Evolutionary conservation across 352 stramenopile species (phyloP).

Genomic region (Aphanomyces invadans): DNA sequence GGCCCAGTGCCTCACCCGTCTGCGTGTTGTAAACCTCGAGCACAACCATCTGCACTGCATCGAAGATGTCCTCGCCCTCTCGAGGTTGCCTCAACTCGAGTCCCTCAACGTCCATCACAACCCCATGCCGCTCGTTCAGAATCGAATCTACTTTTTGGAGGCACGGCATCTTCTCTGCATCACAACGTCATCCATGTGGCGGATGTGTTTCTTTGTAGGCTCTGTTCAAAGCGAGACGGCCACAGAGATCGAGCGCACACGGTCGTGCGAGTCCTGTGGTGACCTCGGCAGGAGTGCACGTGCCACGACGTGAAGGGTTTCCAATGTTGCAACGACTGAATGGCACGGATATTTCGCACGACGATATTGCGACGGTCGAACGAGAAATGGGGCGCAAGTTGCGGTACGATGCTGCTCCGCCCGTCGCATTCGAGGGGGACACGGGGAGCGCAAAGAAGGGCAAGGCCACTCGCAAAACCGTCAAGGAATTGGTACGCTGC

Average conservation of each 20-base stretch:
- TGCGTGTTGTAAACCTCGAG: slow-evolving; percentile 46
- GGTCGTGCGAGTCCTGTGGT: too few species aligned
- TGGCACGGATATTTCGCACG: slow-evolving; percentile 48
- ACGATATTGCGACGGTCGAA: slow-evolving; percentile 43
- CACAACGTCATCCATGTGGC: too few species aligned
- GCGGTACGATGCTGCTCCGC: slow-evolving; percentile 51
- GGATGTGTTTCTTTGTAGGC: background rate
- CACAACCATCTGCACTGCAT: slow-evolving; percentile 54
- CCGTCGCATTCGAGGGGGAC: background rate
- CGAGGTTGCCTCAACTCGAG: slow-evolving; percentile 34
- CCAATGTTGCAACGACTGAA: slow-evolving; percentile 62
- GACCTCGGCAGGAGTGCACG: too few species aligned
- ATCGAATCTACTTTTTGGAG: slow-evolving; percentile 66
- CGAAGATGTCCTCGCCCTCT: slow-evolving; percentile 54
- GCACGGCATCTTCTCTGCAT: slow-evolving; percentile 21
- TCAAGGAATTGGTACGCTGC: background rate
- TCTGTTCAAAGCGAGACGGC: background rate
- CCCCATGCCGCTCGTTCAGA: slow-evolving; percentile 48
- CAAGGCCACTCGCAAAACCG: background rate
- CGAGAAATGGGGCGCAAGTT: slow-evolving; percentile 36
- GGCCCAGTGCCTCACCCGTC: slow-evolving; percentile 32
- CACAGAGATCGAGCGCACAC: background rate
- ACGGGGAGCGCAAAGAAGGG: background rate
- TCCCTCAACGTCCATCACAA: slow-evolving; percentile 52
- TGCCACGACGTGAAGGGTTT: slow-evolving; percentile 48